Conservation (phyloP, 179 eudicot species). For the Dionaea muscipula region DNA sequence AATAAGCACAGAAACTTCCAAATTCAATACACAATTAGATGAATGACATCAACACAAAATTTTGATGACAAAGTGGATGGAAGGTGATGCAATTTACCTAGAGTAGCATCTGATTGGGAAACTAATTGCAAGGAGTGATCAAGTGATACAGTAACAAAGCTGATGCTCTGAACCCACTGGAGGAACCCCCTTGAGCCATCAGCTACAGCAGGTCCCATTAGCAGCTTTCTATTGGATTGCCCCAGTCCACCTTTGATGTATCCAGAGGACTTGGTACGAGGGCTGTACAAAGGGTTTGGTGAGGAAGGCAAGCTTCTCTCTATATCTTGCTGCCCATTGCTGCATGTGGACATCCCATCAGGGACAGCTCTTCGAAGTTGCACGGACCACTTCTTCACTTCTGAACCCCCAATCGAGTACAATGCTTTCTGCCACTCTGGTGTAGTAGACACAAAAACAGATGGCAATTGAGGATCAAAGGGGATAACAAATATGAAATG, state of each 20-base stretch:
- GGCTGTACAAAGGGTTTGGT: conserved; percentile 59
- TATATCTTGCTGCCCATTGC: conserved; percentile 80
- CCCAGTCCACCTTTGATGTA: conserved; percentile 75
- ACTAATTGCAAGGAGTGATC: conserved; percentile 78
- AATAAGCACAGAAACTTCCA: neutral
- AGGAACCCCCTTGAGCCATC: conserved; percentile 76
- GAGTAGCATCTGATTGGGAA: conserved; percentile 59
- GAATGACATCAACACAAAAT: neutral
- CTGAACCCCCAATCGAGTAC: conserved; percentile 79
- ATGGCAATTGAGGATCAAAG: neutral
- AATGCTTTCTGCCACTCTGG: conserved; percentile 98
- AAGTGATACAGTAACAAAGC: conserved; percentile 63
- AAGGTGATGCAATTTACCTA: conserved; percentile 31
- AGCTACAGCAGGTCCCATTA: conserved; percentile 42
- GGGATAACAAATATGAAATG: neutral
- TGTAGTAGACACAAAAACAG: neutral
- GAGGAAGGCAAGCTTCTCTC: conserved; percentile 76
- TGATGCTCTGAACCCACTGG: conserved; percentile 89
- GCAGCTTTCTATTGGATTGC: conserved; percentile 64
- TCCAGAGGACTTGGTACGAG: conserved; percentile 62
- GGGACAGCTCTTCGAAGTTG: conserved; percentile 72
- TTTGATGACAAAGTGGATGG: neutral
- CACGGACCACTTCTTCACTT: conserved; percentile 85
- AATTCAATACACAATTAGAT: neutral
- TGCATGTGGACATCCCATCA: conserved; percentile 59